phyloP scores from a whole-genome alignment of 306 rosid species.

The Lablab purpureus region DNA sequence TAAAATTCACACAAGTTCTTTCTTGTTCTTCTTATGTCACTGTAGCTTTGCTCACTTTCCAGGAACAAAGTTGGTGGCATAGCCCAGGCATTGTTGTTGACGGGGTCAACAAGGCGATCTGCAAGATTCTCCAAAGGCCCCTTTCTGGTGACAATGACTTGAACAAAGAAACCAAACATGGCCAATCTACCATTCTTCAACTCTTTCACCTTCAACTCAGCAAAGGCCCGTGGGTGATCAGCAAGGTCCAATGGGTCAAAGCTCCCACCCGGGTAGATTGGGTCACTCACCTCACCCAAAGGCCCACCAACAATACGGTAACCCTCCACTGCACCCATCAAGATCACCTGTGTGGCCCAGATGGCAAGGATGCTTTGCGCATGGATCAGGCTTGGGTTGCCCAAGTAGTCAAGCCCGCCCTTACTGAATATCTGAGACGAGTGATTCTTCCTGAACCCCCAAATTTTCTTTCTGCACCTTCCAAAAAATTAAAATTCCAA shows the following conservation, averaged over 20 bases:
- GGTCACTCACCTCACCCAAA: constrained; percentile 38
- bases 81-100: constrained; percentile 44
- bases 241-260: too few species aligned
- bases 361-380: constrained; percentile 41
- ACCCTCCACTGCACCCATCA: constrained; percentile 40
- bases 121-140: constrained; percentile 30
- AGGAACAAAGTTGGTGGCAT: constrained; percentile 35
- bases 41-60: neutral
- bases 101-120: constrained; percentile 3
- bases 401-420: too few species aligned
- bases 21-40: neutral
- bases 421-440: constrained; percentile 29
- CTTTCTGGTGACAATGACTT: constrained; percentile 30
- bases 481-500: too few species aligned
- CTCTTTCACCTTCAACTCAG: constrained; percentile 35
- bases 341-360: constrained; percentile 29
- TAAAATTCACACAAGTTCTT: neutral
- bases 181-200: constrained; percentile 29
- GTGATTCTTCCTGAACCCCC: too few species aligned
- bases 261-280: too few species aligned
- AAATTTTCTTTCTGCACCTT: too few species aligned
- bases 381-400: constrained; percentile 38
- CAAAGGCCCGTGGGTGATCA: constrained; percentile 32
- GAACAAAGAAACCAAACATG: constrained; percentile 37
- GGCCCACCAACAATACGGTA: constrained; percentile 40